Percentiles rank a stretch among this genome's conserved stretches.
Conservation (phyloP, 805 yeast genomes). For the Ogataea corticis region DNA sequence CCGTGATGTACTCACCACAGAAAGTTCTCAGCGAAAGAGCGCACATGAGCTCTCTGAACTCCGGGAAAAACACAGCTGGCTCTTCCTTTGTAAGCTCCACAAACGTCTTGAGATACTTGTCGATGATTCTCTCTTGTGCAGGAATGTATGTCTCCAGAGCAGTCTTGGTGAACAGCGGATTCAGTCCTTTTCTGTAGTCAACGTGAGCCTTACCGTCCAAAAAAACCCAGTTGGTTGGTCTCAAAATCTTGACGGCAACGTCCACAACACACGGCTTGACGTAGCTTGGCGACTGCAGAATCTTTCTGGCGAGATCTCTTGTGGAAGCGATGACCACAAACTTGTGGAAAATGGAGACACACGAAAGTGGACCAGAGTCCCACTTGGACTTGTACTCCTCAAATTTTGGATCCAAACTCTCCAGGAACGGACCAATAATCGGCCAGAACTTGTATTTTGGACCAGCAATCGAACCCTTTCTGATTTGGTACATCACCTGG, state of each 20-base stretch:
- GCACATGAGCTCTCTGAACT: slow-evolving; percentile 94
- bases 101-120: slow-evolving; percentile 71
- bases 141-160: slow-evolving; percentile 88
- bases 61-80: slow-evolving; percentile 81
- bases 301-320: slow-evolving; percentile 85
- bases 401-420: slow-evolving; percentile 92
- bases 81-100: slow-evolving; percentile 54
- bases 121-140: slow-evolving; percentile 80
- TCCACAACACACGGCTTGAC: slow-evolving; percentile 98
- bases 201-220: slow-evolving; percentile 93
- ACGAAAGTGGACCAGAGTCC: slow-evolving; percentile 91
- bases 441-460: slow-evolving; percentile 91
- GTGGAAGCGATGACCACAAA: slow-evolving; percentile 92
- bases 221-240: slow-evolving; percentile 98
- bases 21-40: slow-evolving; percentile 91
- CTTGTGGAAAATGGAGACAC: slow-evolving; percentile 97
- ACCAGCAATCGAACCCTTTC: slow-evolving; percentile 89
- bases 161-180: slow-evolving; percentile 81
- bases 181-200: slow-evolving; percentile 88
- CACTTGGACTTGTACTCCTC: slow-evolving; percentile 91
- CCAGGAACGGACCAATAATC: slow-evolving; percentile 92
- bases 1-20: slow-evolving; percentile 93
- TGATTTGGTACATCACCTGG: slow-evolving; percentile 73
- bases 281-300: slow-evolving; percentile 78
- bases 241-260: slow-evolving; percentile 88